Conservation (phyloP, 1,284 basidiomycete genomes). For the Heterobasidion annosum region DNA sequence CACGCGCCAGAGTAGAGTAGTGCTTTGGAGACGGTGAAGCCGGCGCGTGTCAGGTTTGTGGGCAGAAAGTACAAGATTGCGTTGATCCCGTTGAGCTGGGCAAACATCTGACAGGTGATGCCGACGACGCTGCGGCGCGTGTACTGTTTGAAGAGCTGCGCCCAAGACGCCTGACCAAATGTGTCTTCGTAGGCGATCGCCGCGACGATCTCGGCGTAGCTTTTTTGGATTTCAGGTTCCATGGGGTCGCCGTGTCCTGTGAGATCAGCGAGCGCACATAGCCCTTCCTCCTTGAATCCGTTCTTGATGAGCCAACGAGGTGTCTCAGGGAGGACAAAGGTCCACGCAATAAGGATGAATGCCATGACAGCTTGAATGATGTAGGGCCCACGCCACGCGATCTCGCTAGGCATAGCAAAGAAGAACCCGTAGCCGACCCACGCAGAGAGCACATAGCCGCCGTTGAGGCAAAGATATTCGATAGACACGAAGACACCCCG, state of each 20-base stretch:
- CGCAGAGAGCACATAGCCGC: slow-evolving; percentile 38
- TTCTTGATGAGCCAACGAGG: slow-evolving; percentile 46
- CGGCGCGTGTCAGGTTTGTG: slow-evolving; percentile 38
- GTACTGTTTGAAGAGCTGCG: slow-evolving; percentile 37
- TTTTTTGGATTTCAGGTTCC: slow-evolving; percentile 26
- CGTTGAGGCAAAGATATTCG: slow-evolving; percentile 43
- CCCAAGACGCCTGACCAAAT: slow-evolving; percentile 33
- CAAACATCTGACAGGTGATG: slow-evolving; percentile 44
- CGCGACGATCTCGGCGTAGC: slow-evolving; percentile 32
- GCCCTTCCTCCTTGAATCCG: slow-evolving; percentile 35
- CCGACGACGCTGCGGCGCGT: slow-evolving; percentile 35
- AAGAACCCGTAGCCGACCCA: slow-evolving; percentile 48
- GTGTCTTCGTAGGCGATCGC: slow-evolving; percentile 30
- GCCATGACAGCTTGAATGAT: slow-evolving; percentile 38
- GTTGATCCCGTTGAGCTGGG: slow-evolving; percentile 50
- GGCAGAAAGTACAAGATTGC: slow-evolving; percentile 43
- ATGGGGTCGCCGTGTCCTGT: slow-evolving; percentile 34
- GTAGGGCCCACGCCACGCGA: slow-evolving; percentile 47
- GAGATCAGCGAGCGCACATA: slow-evolving; percentile 37
- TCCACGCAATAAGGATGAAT: slow-evolving; percentile 32
- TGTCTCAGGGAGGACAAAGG: slow-evolving; percentile 42
- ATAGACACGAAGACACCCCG: slow-evolving; percentile 43
- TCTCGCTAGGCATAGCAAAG: slow-evolving; percentile 35
- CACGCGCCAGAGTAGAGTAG: slow-evolving; percentile 44
- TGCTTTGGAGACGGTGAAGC: slow-evolving; percentile 33